phyloP scores from a whole-genome alignment of 768 basidiomycete species.

The Auricularia cornea region DNA sequence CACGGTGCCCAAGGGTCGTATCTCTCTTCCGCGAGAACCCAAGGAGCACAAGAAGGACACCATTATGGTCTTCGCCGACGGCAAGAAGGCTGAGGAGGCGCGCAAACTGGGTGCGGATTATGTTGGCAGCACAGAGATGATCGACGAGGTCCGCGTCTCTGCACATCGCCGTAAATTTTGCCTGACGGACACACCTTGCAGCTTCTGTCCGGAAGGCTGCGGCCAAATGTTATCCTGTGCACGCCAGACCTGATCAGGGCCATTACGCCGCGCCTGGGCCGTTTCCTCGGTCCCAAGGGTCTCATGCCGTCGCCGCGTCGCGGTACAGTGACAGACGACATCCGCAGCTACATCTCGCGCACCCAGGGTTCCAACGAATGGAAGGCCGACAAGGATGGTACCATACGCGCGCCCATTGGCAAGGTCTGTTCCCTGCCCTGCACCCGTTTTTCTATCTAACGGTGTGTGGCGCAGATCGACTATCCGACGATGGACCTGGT shows the following conservation, averaged over 20 bases:
- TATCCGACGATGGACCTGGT: conserved; percentile 70
- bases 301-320: conserved; percentile 92
- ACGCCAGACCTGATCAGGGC: conserved; percentile 69
- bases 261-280: conserved; percentile 72
- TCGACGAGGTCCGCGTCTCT: conserved; percentile 67
- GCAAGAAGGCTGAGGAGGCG: conserved; percentile 72
- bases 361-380: conserved; percentile 83
- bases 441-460: neutral
- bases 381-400: conserved; percentile 83
- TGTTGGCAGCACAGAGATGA: conserved; percentile 84
- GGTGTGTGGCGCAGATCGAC: conserved; percentile 42
- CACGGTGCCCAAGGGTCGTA: conserved; percentile 82
- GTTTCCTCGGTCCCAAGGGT: conserved; percentile 78
- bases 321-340: conserved; percentile 89
- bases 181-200: conserved; percentile 20
- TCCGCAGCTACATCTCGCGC: conserved; percentile 70
- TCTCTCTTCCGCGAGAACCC: conserved; percentile 74
- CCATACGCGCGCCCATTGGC: conserved; percentile 74
- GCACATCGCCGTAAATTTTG: neutral
- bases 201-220: conserved; percentile 66
- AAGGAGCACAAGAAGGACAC: conserved; percentile 62
- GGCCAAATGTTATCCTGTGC: conserved; percentile 78
- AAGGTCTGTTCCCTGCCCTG: conserved; percentile 39
- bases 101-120: conserved; percentile 80
- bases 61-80: conserved; percentile 91